phyloP scores from a whole-genome alignment of 495 filamentous ascomycete genomes.

The Aspergillus homomorphus region DNA sequence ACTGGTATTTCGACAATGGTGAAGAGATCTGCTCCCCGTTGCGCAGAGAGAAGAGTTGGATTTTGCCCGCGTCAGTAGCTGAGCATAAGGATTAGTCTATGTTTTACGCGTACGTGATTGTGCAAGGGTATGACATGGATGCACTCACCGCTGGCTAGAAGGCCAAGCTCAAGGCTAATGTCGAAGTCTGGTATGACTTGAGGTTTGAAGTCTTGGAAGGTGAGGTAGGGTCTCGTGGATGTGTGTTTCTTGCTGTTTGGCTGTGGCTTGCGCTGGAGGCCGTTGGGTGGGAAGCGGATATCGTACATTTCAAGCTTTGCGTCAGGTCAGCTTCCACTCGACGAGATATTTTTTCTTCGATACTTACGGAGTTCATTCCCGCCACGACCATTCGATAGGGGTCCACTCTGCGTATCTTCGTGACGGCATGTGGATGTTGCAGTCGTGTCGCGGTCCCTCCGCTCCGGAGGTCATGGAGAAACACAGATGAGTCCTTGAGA shows the following conservation, averaged over 20 bases:
- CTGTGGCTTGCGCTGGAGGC: constrained; percentile 29
- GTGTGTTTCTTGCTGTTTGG: constrained; percentile 25
- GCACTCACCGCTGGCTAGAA: constrained; percentile 39
- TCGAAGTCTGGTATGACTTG: constrained; percentile 34
- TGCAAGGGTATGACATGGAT: neutral
- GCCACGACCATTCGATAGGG: constrained; percentile 35
- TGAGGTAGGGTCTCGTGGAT: constrained; percentile 37
- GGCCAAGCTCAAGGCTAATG: constrained; percentile 34
- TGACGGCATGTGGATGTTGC: constrained; percentile 34
- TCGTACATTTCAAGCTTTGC: constrained; percentile 45
- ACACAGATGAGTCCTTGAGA: constrained; percentile 34
- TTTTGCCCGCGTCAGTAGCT: constrained; percentile 33
- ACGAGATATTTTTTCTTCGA: neutral
- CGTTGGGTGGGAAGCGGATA: constrained; percentile 37
- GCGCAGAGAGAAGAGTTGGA: constrained; percentile 41
- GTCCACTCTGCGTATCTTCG: constrained; percentile 39
- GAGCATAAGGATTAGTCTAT: neutral
- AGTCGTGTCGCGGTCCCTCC: constrained; percentile 32
- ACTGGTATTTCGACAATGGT: constrained; percentile 28
- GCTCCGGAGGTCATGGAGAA: constrained; percentile 39
- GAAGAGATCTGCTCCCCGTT: constrained; percentile 36
- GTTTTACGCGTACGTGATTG: neutral
- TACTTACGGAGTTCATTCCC: constrained; percentile 36
- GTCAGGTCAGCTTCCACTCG: neutral
- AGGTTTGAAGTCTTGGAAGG: constrained; percentile 31